Evolutionary conservation across 192 early-diverging fungal genomes (phyloP).

Genomic region (Phycomyces blakesleeanus): DNA sequence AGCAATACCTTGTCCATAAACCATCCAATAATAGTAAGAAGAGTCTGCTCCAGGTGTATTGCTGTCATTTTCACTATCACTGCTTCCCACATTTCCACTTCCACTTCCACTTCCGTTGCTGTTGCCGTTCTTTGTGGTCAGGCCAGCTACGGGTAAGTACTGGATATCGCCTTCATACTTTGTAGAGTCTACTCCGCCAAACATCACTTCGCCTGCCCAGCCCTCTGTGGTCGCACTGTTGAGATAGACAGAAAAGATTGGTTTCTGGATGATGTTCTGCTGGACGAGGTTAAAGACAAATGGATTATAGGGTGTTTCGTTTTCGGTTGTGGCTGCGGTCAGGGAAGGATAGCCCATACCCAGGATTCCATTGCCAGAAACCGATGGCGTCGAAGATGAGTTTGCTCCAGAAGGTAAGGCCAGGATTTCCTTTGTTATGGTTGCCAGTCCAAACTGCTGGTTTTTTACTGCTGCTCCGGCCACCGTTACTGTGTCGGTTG

Average conservation of each 20-base stretch:
- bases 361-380: slow-evolving; percentile 30
- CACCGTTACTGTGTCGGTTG: slow-evolving; percentile 22
- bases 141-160: slow-evolving; percentile 39
- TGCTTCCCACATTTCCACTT: too few species aligned
- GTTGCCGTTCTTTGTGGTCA: neutral
- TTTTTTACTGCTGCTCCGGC: slow-evolving; percentile 17
- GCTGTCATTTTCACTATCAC: neutral
- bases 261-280: slow-evolving; percentile 17
- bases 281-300: slow-evolving; percentile 33
- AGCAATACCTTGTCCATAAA: slow-evolving; percentile 29
- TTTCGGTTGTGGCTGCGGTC: slow-evolving; percentile 19
- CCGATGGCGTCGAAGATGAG: neutral
- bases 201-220: slow-evolving; percentile 43
- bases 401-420: neutral
- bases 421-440: slow-evolving; percentile 22
- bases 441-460: slow-evolving; percentile 34
- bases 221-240: slow-evolving; percentile 13
- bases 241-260: slow-evolving; percentile 30
- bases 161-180: slow-evolving; percentile 44
- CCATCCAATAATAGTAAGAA: slow-evolving; percentile 32
- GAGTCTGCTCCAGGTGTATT: neutral
- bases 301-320: slow-evolving; percentile 20
- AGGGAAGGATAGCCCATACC: slow-evolving; percentile 32
- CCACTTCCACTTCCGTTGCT: neutral
- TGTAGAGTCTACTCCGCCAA: slow-evolving; percentile 46